Conservation (phyloP, 2,329 filamentous ascomycete species). For the Emergomyces orientalis region DNA sequence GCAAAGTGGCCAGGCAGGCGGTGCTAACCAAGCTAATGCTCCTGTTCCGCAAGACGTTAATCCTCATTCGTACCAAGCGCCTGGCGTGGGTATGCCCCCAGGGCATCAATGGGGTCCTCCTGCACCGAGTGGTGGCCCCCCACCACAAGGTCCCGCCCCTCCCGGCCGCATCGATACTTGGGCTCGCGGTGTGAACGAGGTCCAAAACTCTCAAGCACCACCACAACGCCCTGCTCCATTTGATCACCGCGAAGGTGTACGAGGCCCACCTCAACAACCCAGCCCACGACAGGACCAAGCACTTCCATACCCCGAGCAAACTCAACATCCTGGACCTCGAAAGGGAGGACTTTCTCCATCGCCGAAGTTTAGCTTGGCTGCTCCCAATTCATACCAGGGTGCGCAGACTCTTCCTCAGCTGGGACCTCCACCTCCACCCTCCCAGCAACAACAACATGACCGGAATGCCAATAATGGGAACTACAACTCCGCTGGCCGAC, state of each 20-base stretch:
- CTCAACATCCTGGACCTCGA: constrained; percentile 45
- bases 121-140: constrained; percentile 39
- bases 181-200: constrained; percentile 64
- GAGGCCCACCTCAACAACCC: constrained; percentile 61
- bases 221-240: constrained; percentile 62
- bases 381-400: constrained; percentile 43
- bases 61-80: constrained; percentile 81
- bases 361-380: constrained; percentile 48
- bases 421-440: constrained; percentile 22
- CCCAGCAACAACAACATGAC: constrained; percentile 32
- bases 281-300: constrained; percentile 68
- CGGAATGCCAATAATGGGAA: constrained; percentile 27
- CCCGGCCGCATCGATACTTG: constrained; percentile 53
- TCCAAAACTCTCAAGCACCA: constrained; percentile 51
- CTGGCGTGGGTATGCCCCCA: constrained; percentile 71
- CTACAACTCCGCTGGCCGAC: constrained; percentile 33
- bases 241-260: constrained; percentile 65
- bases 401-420: constrained; percentile 45
- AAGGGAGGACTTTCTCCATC: constrained; percentile 49
- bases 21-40: constrained; percentile 58
- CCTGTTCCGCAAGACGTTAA: constrained; percentile 77
- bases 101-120: constrained; percentile 85
- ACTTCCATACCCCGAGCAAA: constrained; percentile 58
- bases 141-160: constrained; percentile 54
- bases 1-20: constrained; percentile 68